These are phyloP conservation scores for Clausena lansium DNA, from an alignment of 345 rosid species.

Conservation along the genomic window DNA sequence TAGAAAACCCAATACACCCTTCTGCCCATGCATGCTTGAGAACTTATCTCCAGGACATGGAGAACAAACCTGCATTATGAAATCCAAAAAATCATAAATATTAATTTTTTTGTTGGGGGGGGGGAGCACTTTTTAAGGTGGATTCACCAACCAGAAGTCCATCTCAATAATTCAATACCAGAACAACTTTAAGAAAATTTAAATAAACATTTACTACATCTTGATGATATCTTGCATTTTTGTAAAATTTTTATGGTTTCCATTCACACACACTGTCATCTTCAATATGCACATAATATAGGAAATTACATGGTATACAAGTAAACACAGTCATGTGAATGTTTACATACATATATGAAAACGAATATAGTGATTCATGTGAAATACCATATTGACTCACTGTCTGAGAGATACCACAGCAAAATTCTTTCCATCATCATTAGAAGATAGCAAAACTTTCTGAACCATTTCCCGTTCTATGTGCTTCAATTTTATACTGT, in stretches of 20 bases:
- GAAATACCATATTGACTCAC: slow-evolving; percentile 26
- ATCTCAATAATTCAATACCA: neutral
- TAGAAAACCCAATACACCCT: slow-evolving; percentile 87
- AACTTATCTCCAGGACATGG: slow-evolving; percentile 94
- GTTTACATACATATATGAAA: neutral
- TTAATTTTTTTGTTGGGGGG: too few species aligned
- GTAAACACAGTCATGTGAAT: neutral
- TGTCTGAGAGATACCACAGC: slow-evolving; percentile 86
- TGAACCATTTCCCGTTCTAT: slow-evolving; percentile 90
- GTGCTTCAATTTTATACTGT: slow-evolving; percentile 82
- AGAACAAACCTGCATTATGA: slow-evolving; percentile 59
- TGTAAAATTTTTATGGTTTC: neutral
- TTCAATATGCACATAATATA: neutral
- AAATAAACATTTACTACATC: too few species aligned
- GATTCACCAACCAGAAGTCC: neutral
- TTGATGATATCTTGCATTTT: neutral
- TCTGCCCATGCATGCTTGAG: slow-evolving; percentile 97
- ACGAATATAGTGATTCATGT: neutral
- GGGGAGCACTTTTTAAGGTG: neutral
- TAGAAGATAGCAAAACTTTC: slow-evolving; percentile 83
- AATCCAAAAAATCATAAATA: neutral
- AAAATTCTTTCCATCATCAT: slow-evolving; percentile 91
- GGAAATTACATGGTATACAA: neutral
- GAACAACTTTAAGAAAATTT: neutral
- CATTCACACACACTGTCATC: neutral